Conservation (phyloP, 140 eudicot genomes). For the Ambrosia hybrid region DNA sequence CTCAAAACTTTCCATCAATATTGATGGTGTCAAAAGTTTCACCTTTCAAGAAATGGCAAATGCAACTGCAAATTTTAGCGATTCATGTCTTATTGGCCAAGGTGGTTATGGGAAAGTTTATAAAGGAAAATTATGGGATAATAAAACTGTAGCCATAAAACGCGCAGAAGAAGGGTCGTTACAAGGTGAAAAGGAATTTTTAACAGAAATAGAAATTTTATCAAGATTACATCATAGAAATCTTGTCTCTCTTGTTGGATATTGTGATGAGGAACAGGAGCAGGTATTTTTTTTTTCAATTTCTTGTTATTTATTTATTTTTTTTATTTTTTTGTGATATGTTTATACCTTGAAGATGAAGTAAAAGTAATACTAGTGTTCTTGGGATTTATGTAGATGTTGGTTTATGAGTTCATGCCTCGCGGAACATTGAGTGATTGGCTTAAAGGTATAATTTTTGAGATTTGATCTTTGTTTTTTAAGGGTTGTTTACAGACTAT, state of each 20-base stretch:
- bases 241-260: conserved; percentile 74
- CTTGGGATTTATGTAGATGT: conserved; percentile 48
- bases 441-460: conserved; percentile 48
- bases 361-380: conserved; percentile 16
- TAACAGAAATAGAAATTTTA: conserved; percentile 76
- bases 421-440: conserved; percentile 68
- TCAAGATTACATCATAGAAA: conserved; percentile 81
- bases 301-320: too few species aligned
- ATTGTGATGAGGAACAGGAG: conserved; percentile 70
- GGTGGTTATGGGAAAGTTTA: conserved; percentile 95
- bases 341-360: conserved; percentile 14
- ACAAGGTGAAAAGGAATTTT: conserved; percentile 88
- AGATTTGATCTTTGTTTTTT: conserved; percentile 34
- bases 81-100: conserved; percentile 60
- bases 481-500: conserved; percentile 54
- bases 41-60: conserved; percentile 63
- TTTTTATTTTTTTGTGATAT: neutral
- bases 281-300: conserved; percentile 46
- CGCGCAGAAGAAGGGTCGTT: conserved; percentile 88
- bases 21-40: conserved; percentile 81
- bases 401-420: conserved; percentile 76
- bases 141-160: conserved; percentile 67
- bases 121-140: conserved; percentile 54
- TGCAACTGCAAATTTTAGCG: conserved; percentile 54
- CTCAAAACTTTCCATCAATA: conserved; percentile 55